phyloP scores from a whole-genome alignment of 805 yeast species.

The Ascoidea asiatica region DNA sequence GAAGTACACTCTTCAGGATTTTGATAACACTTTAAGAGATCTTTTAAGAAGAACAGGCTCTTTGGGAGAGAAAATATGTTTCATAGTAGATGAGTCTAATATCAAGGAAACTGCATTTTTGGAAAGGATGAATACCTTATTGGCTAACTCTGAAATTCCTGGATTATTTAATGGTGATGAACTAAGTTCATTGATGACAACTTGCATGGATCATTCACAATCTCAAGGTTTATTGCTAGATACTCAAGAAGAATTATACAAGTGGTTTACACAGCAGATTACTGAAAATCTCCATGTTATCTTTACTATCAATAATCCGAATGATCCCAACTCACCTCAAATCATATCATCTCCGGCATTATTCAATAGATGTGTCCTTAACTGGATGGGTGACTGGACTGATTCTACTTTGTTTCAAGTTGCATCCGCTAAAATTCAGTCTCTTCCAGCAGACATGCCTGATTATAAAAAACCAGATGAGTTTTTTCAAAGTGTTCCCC shows the following conservation, averaged over 20 bases:
- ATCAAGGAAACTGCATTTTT: constrained; percentile 65
- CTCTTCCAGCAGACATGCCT: constrained; percentile 40
- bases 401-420: constrained; percentile 33
- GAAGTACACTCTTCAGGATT: constrained; percentile 43
- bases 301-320: constrained; percentile 54
- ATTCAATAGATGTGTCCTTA: constrained; percentile 76
- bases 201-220: constrained; percentile 44
- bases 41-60: constrained; percentile 37
- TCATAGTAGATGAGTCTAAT: constrained; percentile 71
- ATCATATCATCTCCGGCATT: constrained; percentile 75
- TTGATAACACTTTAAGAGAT: constrained; percentile 48
- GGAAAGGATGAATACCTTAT: constrained; percentile 84
- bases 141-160: constrained; percentile 88
- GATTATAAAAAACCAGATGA: constrained; percentile 22
- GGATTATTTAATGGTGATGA: constrained; percentile 79
- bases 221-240: constrained; percentile 52
- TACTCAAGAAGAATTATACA: constrained; percentile 52
- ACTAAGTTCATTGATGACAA: constrained; percentile 30
- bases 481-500: constrained; percentile 4
- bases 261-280: constrained; percentile 62
- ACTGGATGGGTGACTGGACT: constrained; percentile 86
- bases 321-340: constrained; percentile 21
- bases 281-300: constrained; percentile 69
- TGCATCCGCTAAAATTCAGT: constrained; percentile 25
- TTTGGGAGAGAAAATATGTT: constrained; percentile 49